Evolutionary conservation across 352 stramenopile genomes (phyloP), one percentile per base, ranked within the genome.

Genomic region (Phytophthora colocasiae): DNA sequence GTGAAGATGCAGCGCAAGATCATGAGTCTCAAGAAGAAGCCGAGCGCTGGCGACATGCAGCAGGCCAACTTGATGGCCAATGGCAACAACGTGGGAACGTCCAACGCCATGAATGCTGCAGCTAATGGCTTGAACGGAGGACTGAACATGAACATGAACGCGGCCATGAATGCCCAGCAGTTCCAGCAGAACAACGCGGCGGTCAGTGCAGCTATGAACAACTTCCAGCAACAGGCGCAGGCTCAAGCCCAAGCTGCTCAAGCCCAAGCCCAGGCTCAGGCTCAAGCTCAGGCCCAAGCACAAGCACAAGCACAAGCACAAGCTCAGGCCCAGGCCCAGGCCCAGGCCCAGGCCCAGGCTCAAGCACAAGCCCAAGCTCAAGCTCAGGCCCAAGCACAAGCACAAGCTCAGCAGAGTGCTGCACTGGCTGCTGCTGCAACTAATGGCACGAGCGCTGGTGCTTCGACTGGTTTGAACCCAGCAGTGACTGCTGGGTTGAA

Each of bases 1-100:
- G 83, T 80, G 66, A 91, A 91, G 66, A 90, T 95, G 81, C 85
- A 95, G 73, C 75, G 85, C 34, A 95, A 93, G 71, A 92, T 95
- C 56, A 44, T 87, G 66, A 91, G 77, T 63, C 61, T 95, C 17
- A 92, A 91, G 66, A 90, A 89, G 43, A 93, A 93, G 49, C 66
- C 81, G 14, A 64, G 71, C 8, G 67, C 77, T 4, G 77, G 72
- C 22, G 73, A 84, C 5, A 49, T 73, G 47, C 64, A 73, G 34
- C 65, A 67, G 40, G 11, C 48, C 22, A 77, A 67, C 14, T 64
- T 78, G 61, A 78, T 81, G 65, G 12, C 65, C 1, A 78, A 71
- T 27, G 56, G 50, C 29, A 75, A 72, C 46, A 75, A 66, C 31
- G 63, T 66, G 39, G 68, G 49, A 54, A 69, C 56, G 36, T 69